A percentile compares a stretch with the other conserved stretches of the same genome.
Conservation (phyloP, 2,329 filamentous ascomycete species). For the Xylaria sp. region DNA sequence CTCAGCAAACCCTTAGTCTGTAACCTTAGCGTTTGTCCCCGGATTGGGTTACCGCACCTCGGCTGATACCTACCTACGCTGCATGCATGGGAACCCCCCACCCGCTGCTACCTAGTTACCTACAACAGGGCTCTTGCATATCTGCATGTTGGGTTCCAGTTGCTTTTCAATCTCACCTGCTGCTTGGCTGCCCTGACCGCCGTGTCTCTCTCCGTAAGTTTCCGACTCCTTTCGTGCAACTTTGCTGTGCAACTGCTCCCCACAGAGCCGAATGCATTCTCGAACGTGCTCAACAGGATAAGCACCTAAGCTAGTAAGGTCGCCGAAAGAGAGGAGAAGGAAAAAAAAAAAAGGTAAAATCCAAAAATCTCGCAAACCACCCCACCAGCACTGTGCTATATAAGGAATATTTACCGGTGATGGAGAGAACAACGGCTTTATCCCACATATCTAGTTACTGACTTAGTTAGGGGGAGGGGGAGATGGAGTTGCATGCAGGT, state of each 20-base stretch:
- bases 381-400: not conserved
- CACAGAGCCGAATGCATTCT: not conserved
- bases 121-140: not conserved
- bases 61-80: not conserved
- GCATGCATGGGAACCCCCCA: not conserved
- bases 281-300: not conserved
- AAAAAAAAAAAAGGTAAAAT: not conserved
- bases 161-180: not conserved
- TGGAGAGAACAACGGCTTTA: not conserved
- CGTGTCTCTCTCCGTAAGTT: not conserved
- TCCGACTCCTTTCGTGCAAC: not conserved
- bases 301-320: not conserved
- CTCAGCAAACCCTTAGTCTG: not conserved
- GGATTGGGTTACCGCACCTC: conserved; percentile 7
- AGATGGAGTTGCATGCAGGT: conserved; percentile 20
- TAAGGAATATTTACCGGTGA: not conserved
- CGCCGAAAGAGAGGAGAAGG: not conserved
- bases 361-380: not conserved
- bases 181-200: not conserved
- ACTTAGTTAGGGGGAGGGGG: conserved; percentile 5
- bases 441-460: not conserved
- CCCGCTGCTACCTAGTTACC: conserved; percentile 1
- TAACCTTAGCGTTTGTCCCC: not conserved
- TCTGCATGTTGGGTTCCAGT: not conserved
- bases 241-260: no score